These are phyloP conservation scores for Glarea lozoyensis DNA, from an alignment of 495 filamentous ascomycete genomes.

Conservation along the genomic window DNA sequence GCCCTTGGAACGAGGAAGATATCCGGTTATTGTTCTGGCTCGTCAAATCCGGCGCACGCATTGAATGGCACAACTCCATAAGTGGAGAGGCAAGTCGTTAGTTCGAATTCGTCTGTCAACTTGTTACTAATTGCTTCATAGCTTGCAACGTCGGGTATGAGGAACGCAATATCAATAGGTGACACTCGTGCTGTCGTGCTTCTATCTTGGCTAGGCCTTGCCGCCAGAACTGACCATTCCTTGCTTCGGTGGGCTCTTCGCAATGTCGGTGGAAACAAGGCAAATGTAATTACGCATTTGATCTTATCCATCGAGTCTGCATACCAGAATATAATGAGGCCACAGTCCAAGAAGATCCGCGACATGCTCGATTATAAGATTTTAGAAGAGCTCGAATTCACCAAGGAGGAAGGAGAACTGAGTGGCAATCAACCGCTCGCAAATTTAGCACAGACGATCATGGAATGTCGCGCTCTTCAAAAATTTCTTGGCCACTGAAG, in stretches of 20 bases:
- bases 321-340: not conserved
- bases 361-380: no score
- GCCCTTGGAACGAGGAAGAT: conserved; percentile 17
- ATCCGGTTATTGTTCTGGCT: conserved; percentile 15
- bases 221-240: conserved; percentile 6
- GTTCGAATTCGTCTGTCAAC: not conserved
- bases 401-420: no score
- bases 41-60: conserved; percentile 13
- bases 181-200: conserved; percentile 11
- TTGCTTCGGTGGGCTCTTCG: conserved; percentile 11
- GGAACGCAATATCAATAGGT: conserved; percentile 10
- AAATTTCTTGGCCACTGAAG: no score
- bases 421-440: no score
- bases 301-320: not conserved
- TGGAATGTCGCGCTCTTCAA: no score
- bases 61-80: conserved; percentile 14
- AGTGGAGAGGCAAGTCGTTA: conserved; percentile 16
- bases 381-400: no score
- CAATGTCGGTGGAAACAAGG: conserved; percentile 14
- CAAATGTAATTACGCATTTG: conserved; percentile 4
- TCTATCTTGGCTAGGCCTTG: conserved; percentile 8
- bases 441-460: no score
- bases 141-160: conserved; percentile 12
- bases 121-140: conserved; percentile 5
- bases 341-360: not conserved